Conservation (phyloP, 2,329 filamentous ascomycete genomes). For the Teratosphaeria destructans region DNA sequence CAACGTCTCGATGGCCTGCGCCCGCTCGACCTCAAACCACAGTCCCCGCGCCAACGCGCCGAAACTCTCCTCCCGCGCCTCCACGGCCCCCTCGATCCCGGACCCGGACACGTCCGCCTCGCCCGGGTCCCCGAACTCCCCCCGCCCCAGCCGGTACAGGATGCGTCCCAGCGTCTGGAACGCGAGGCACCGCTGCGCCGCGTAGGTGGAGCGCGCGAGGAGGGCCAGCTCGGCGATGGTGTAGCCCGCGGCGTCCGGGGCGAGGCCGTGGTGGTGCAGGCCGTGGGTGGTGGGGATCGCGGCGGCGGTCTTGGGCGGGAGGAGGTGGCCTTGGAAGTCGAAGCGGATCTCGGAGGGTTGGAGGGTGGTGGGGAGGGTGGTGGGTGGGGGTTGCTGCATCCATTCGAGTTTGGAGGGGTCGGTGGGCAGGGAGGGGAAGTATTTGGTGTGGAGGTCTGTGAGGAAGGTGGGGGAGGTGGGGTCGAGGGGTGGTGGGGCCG, state of each 20-base stretch:
- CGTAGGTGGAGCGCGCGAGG: slow-evolving; percentile 68
- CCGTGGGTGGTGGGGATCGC: slow-evolving; percentile 67
- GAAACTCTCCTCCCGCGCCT: slow-evolving; percentile 36
- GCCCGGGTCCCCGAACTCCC: slow-evolving; percentile 51
- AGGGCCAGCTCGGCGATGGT: slow-evolving; percentile 78
- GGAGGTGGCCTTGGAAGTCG: slow-evolving; percentile 69
- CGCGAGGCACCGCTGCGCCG: slow-evolving; percentile 80
- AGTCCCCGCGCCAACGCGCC: slow-evolving; percentile 56
- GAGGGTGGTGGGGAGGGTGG: slow-evolving; percentile 57
- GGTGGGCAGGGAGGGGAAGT: slow-evolving; percentile 79
- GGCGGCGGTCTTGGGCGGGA: slow-evolving; percentile 66
- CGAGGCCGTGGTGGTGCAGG: slow-evolving; percentile 85
- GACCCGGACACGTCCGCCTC: slow-evolving; percentile 12
- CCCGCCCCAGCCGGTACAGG: slow-evolving; percentile 69
- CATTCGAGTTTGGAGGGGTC: slow-evolving; percentile 80
- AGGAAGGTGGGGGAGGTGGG: slow-evolving; percentile 77
- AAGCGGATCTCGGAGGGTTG: slow-evolving; percentile 73
- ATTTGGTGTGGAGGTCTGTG: slow-evolving; percentile 74
- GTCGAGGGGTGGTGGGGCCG: slow-evolving; percentile 61
- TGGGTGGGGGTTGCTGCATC: slow-evolving; percentile 54
- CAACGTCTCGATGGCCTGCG: slow-evolving; percentile 65
- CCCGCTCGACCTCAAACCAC: slow-evolving; percentile 71
- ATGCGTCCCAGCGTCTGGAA: slow-evolving; percentile 85
- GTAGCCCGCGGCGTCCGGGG: slow-evolving; percentile 88
- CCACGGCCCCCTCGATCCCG: slow-evolving; percentile 16